Base-by-base conservation (phyloP, 2,329 filamentous ascomycete species). In the Metarhizium humberi region DNA sequence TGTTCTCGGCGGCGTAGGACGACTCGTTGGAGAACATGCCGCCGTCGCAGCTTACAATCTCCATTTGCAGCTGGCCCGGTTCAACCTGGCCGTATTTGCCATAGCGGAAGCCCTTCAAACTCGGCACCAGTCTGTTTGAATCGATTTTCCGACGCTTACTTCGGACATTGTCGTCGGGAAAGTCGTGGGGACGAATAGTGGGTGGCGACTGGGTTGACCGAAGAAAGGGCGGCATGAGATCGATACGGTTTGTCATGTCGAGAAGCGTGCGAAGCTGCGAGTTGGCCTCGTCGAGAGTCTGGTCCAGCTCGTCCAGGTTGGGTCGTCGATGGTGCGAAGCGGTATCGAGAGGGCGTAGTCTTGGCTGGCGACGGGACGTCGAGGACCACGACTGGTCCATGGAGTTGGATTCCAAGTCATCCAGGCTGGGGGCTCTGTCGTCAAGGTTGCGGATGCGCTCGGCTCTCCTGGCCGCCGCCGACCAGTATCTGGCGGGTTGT, bases 1-100 rank as follows among this genome's bases (percentile, higher is more conserved):
- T 85, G 67, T 96, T 96, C 62, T 92, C 88, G 20, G 86, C 84
- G 13, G 80, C 80, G 59, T 89, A 88, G 11, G 76, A 72, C 54
- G 76, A 72, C 62, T 85, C 81, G 58, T 86, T 84, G 52, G 80
- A 77, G 64, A 79, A 84, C 56, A 83, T 77, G 47, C 92, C 91
- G 45, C 90, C 91, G 68, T 96, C 92, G 66, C 91, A 96, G 75
- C 86, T 94, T 51, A 89, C 80, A 59, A 96, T 85, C 67, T 96
- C 88, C 88, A 96, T 90, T 58, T 80, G 86, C 64, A 96, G 74
- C 60, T 82, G 79, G 3, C 91, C 92, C 0, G 90, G 82, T 57
- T 94, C 88, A 16, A 95, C 87, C 70, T 96, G 92, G 18, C 92
- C 92, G 68, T 87, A 90, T 63, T 85, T 85, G 25, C 92, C 92